phyloP scores from a whole-genome alignment of 345 rosid species.

The Acer negundo region DNA sequence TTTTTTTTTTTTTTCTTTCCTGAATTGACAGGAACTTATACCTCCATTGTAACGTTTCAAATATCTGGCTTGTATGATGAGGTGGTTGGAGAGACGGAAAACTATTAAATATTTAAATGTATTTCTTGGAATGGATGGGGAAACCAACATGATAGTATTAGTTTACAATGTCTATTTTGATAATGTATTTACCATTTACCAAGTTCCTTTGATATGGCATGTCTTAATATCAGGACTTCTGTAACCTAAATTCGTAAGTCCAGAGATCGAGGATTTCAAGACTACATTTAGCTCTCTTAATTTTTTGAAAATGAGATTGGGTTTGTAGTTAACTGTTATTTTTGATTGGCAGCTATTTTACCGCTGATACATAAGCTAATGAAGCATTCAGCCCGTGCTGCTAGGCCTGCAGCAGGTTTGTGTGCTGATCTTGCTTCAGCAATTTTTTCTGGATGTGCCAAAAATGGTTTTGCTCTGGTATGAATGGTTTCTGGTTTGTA shows the following conservation, averaged over 20 bases:
- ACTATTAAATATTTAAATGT: slow-evolving; percentile 1
- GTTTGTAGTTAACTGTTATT: slow-evolving; percentile 19
- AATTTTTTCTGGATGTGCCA: slow-evolving; percentile 68
- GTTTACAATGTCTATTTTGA: neutral
- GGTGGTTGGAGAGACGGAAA: slow-evolving; percentile 1
- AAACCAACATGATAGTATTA: neutral
- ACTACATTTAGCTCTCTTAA: neutral
- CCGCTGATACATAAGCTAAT: slow-evolving; percentile 95
- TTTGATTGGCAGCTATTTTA: slow-evolving; percentile 77
- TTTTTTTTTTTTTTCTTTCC: neutral
- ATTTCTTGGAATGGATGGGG: neutral
- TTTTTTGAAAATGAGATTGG: neutral
- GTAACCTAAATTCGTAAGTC: slow-evolving; percentile 5
- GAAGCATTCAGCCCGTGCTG: slow-evolving; percentile 97
- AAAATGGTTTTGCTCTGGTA: slow-evolving; percentile 98
- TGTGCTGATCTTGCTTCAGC: slow-evolving; percentile 95
- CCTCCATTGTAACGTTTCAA: neutral
- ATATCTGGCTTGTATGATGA: neutral
- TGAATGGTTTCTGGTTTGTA: slow-evolving; percentile 21
- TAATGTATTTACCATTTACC: neutral
- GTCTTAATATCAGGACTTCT: neutral
- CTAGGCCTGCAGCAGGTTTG: slow-evolving; percentile 97
- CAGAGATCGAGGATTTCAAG: neutral
- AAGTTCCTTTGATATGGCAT: neutral
- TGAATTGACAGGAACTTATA: slow-evolving; percentile 3